Evolutionary conservation across 2,329 filamentous ascomycete species (phyloP).

Genomic region (Ophiocordyceps australis): DNA sequence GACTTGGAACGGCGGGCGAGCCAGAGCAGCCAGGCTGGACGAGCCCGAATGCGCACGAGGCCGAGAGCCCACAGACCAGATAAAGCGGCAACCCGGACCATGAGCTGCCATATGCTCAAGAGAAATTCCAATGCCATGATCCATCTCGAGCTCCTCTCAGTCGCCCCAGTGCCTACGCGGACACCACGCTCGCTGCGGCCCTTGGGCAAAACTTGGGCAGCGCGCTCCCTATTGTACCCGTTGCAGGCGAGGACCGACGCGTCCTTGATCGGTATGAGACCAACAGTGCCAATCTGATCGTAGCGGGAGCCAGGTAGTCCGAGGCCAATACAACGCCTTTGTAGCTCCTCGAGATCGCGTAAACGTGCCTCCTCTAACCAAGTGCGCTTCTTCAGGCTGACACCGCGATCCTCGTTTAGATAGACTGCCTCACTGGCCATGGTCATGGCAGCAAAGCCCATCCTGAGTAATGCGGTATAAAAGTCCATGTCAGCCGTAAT

Average conservation of each 20-base stretch:
- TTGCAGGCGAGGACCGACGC: conserved; percentile 23
- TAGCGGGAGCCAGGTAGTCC: conserved; percentile 27
- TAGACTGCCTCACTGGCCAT: conserved; percentile 94
- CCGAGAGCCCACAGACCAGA: conserved; percentile 35
- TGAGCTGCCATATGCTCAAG: conserved; percentile 42
- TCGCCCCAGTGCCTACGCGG: conserved; percentile 55
- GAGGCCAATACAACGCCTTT: conserved; percentile 29
- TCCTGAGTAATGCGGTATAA: conserved; percentile 73
- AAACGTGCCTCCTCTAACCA: conserved; percentile 86
- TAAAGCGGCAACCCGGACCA: conserved; percentile 13
- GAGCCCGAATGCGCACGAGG: conserved; percentile 20
- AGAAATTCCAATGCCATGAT: conserved; percentile 60
- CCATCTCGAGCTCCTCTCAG: conserved; percentile 65
- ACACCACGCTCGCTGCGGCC: conserved; percentile 25
- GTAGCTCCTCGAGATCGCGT: conserved; percentile 50
- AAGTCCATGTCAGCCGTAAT: conserved; percentile 86
- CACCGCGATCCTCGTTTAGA: conserved; percentile 67
- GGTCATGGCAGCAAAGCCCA: conserved; percentile 75
- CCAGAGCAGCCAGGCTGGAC: conserved; percentile 34
- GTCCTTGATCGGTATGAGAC: conserved; percentile 33
- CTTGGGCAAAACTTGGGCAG: conserved; percentile 37
- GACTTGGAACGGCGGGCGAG: conserved; percentile 16
- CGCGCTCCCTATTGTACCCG: conserved; percentile 54
- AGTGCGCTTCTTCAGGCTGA: conserved; percentile 58
- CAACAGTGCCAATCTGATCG: conserved; percentile 34